Percentiles rank a stretch among this genome's conserved stretches.
These are phyloP conservation scores for Leishmania lainsoni DNA, from an alignment of 208 protist genomes.

Conservation along the genomic window DNA sequence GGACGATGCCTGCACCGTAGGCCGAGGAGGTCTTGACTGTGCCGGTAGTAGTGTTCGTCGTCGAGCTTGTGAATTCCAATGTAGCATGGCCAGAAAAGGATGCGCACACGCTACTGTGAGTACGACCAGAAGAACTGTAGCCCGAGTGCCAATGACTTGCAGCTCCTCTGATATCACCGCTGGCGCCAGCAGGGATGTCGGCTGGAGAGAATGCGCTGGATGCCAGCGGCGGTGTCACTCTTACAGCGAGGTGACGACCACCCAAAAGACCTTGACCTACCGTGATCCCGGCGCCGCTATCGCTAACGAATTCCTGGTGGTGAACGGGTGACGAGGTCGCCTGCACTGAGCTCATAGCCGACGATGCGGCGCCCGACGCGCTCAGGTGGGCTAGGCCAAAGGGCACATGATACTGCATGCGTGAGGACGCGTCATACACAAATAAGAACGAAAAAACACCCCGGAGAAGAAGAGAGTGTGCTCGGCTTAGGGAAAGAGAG, in stretches of 20 bases:
- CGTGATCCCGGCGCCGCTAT: constrained; percentile 2
- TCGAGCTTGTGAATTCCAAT: background rate
- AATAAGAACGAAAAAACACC: background rate
- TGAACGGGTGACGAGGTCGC: background rate
- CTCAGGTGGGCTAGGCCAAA: background rate
- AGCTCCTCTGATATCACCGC: background rate
- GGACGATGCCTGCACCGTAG: constrained; percentile 69
- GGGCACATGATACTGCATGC: constrained; percentile 23
- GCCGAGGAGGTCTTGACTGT: background rate
- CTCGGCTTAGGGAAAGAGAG: background rate
- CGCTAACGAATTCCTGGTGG: background rate
- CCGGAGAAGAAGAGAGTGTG: background rate
- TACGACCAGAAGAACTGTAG: background rate
- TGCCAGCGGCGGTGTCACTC: background rate
- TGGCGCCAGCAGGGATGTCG: background rate
- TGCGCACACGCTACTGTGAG: background rate
- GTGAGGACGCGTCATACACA: background rate
- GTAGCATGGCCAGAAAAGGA: background rate
- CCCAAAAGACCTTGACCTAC: constrained; percentile 14
- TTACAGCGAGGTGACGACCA: constrained; percentile 17
- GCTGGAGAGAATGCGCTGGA: background rate
- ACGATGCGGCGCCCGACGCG: background rate
- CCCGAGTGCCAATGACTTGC: background rate
- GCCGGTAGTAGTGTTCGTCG: background rate
- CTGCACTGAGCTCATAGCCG: background rate